Evolutionary conservation across 106 monocot genomes (phyloP), one percentile per base, ranked within the genome.

Genomic region (Apostasia shenzhenica): DNA sequence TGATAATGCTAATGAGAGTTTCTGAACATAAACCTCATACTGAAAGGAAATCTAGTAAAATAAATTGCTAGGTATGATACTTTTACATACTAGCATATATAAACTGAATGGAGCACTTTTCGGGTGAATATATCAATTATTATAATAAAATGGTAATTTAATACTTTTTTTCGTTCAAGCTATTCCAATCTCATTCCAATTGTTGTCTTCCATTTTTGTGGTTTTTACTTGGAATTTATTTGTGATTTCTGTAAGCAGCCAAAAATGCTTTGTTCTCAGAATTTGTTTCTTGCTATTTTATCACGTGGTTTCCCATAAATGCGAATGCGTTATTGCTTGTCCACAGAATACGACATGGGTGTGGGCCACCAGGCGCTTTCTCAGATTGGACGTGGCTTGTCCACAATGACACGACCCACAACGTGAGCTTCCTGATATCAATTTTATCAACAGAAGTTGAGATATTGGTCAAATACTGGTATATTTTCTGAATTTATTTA

Each of bases 401-500:
- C 91, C 42, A 95, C 91, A 72, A 92, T 95, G 95, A 95, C 95
- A 61, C 72, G 88, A 4, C 95, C 95, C 45, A 95, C 95, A 45
- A 89, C 86, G 70, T 95, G 70, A 91, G 54, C 67, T 69, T 55
- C 44, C 42, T 65, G 46, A 62, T 63, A 63, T 8, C 4, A 45
- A 13, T 44, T 45, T 3, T 50, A 8, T 63, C 26, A 26, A 26
- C 26, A 26, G 26, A 26, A 26, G 26, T 26, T 26, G 26, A 26
- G 26, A 26, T 26, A 26, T 26, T 26, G 26, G 26, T 26, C 26
- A 26, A 26, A 26, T 26, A 26, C 26, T 26, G 26, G 26, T 26
- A 26, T 26, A 26, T 26, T 26, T 26, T 26, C 26, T 26, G 26
- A 26, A 26, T 26, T 26, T 26, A 26, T 26, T 26, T 26, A 26